These are phyloP conservation scores for Quercus aquifolioides DNA, from an alignment of 306 rosid species.

Conservation along the genomic window DNA sequence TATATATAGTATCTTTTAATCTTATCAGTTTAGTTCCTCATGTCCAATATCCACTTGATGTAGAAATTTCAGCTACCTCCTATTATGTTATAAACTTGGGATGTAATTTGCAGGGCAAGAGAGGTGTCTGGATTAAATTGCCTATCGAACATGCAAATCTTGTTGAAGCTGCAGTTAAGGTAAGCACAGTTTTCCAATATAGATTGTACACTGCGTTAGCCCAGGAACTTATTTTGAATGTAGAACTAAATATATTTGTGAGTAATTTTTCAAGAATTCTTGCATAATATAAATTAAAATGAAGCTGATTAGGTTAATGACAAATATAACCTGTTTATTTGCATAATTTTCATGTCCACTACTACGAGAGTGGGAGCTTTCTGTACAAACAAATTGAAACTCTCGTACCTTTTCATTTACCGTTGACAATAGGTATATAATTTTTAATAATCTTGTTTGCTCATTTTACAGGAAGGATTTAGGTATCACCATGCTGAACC, in stretches of 20 bases:
- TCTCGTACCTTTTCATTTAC: too few species aligned
- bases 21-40: not conserved
- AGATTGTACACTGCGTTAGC: not conserved
- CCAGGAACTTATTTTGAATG: not conserved
- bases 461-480: too few species aligned
- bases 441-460: too few species aligned
- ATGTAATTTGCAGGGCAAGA: slow-evolving; percentile 57
- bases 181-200: not conserved
- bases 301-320: too few species aligned
- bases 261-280: too few species aligned
- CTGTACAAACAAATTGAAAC: too few species aligned
- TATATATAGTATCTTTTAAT: slow-evolving; percentile 3
- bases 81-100: not conserved
- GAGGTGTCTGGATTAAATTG: slow-evolving; percentile 82
- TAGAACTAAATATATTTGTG: not conserved
- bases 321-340: too few species aligned
- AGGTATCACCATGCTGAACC: too few species aligned
- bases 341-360: too few species aligned
- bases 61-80: not conserved
- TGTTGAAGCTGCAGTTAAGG: slow-evolving; percentile 60
- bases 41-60: not conserved
- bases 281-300: too few species aligned
- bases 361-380: too few species aligned
- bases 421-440: too few species aligned
- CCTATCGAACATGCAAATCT: slow-evolving; percentile 55